phyloP scores from a whole-genome alignment of 2,329 filamentous ascomycete genomes.

The Chaetomium sp. region DNA sequence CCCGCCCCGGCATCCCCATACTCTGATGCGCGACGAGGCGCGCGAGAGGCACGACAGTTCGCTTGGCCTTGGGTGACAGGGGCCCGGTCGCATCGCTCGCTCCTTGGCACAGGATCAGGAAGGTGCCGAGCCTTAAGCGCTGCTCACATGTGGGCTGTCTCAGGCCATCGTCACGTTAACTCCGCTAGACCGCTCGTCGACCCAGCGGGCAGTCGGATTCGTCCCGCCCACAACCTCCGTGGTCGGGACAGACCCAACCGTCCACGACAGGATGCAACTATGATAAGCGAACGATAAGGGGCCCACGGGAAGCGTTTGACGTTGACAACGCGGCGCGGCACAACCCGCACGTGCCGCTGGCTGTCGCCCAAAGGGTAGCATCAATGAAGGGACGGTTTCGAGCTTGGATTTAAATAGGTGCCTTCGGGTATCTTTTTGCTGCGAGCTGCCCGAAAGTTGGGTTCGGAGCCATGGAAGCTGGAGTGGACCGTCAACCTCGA shows the following conservation, averaged over 20 bases:
- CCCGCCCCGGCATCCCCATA: not conserved
- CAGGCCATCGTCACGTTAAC: not conserved
- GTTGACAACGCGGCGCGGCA: not conserved
- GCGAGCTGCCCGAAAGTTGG: not conserved
- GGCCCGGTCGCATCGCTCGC: not conserved
- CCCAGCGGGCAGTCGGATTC: no score
- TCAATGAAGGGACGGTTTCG: not conserved
- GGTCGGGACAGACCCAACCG: not conserved
- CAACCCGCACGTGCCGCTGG: not conserved
- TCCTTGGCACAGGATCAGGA: conserved; percentile 1
- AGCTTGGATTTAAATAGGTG: not conserved
- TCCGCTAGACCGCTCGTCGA: not conserved
- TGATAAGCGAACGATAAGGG: not conserved
- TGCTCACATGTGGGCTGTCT: not conserved
- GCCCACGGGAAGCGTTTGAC: not conserved
- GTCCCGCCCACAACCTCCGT: not conserved
- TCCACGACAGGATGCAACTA: not conserved
- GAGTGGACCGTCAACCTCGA: not conserved
- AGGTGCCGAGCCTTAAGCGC: not conserved
- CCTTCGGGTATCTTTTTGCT: not conserved
- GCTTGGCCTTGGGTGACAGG: not conserved
- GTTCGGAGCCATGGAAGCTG: not conserved
- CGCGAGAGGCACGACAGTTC: not conserved
- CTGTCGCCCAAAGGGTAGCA: not conserved
- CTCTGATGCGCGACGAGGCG: not conserved